These are phyloP conservation scores for Gaeumannomyces sp. DNA, from an alignment of 2,329 filamentous ascomycete genomes.

Conservation along the genomic window DNA sequence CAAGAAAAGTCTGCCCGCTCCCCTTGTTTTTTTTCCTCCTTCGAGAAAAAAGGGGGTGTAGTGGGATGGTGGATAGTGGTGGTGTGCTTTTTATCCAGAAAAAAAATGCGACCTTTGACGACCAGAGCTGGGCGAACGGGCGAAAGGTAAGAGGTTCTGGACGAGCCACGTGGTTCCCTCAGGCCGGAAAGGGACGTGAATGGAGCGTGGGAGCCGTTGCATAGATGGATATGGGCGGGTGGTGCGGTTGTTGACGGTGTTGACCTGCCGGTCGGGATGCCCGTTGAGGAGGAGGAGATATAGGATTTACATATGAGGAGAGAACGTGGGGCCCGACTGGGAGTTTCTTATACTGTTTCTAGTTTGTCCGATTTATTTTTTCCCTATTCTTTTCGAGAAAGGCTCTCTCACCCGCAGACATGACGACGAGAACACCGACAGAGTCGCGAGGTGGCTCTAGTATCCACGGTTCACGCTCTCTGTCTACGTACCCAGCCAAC, in stretches of 20 bases:
- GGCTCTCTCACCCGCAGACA: too few relatives aligned
- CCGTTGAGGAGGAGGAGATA: too few relatives aligned
- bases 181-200: not conserved
- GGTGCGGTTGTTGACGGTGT: not conserved
- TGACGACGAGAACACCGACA: too few relatives aligned
- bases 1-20: not conserved
- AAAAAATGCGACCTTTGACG: not conserved
- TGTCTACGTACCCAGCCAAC: not conserved
- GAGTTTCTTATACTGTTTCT: too few relatives aligned
- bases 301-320: too few relatives aligned
- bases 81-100: not conserved
- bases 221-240: not conserved
- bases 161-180: not conserved
- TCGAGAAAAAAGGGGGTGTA: not conserved
- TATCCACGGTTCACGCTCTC: too few relatives aligned
- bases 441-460: too few relatives aligned
- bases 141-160: not conserved
- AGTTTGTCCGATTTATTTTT: too few relatives aligned
- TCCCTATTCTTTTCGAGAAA: too few relatives aligned
- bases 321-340: too few relatives aligned
- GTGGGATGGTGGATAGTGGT: not conserved
- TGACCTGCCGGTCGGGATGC: too few relatives aligned
- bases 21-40: not conserved
- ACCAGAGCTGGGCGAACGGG: not conserved
- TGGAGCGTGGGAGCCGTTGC: too few relatives aligned